Base-by-base conservation (phyloP, 1,284 basidiomycete genomes). In the Hemileia vastatrix region DNA sequence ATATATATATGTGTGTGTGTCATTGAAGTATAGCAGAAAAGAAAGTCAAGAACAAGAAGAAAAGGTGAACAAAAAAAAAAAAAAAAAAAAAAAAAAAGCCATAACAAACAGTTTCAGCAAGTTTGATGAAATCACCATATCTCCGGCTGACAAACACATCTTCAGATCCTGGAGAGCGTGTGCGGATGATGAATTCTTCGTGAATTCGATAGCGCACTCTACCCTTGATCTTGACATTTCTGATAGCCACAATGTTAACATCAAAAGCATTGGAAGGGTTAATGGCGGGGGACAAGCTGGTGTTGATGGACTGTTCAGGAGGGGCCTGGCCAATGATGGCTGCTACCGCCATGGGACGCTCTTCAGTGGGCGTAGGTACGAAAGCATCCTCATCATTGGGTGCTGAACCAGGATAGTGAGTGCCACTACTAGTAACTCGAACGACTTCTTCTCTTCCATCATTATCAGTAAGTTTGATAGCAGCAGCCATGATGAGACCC, bases 121-220 rank as follows among this genome's bases (percentile, higher is more conserved):
- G 81, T 2, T 90, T 86, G 70, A 81, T 86, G 76, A 98, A 97
- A 74, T 98, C 94, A 11, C 94, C 93, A 73, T 98, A 94, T 66
- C 95, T 81, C 64, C 95, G 82, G 0, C 90, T 89, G 2, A 97
- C 94, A 73, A 84, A 92, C 3, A 90, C 82, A 68, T 95, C 91
- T 1, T 80, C 80, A 65, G 82, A 81, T 9, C 83, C 81, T 2
- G 84, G 81, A 33, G 90, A 81, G 11, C 86, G 82, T 0, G 94
- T 98, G 31, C 90, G 84, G 40, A 98, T 85, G 70, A 98, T 84
- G 75, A 98, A 98, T 80, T 97, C 94, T 87, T 95, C 91, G 75
- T 95, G 92, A 18, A 80, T 82, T 68, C 85, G 83, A 72, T 83
- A 90, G 64, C 92, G 80, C 65, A 96, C 82, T 36, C 88, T 82